These are phyloP conservation scores for Aspergillus sp. DNA, from an alignment of 2,329 filamentous ascomycete genomes.

Conservation along the genomic window DNA sequence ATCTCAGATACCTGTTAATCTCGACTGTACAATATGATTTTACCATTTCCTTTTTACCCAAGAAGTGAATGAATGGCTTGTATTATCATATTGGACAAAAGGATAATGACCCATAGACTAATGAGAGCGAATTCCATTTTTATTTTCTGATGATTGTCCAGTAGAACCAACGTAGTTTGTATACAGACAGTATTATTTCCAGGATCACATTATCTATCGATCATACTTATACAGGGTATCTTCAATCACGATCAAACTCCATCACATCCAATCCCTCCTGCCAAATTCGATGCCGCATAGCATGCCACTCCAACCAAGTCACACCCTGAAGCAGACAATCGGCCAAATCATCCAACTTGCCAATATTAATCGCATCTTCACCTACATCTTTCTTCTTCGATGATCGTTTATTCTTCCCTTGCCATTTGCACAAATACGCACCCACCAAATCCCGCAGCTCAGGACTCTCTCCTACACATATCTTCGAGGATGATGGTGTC, in stretches of 20 bases:
- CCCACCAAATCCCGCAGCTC: conserved; percentile 17
- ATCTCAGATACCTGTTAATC: too few species aligned
- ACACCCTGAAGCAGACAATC: conserved; percentile 75
- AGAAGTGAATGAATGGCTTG: too few species aligned
- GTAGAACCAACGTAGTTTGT: too few species aligned
- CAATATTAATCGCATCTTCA: conserved; percentile 14
- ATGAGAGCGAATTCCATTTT: too few species aligned
- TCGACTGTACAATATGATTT: too few species aligned
- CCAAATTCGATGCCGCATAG: conserved; percentile 23
- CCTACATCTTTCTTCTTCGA: conserved; percentile 1
- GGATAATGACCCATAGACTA: too few species aligned
- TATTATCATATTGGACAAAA: too few species aligned
- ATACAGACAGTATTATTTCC: too few species aligned
- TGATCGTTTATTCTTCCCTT: conserved; percentile 3
- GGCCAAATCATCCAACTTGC: conserved; percentile 77
- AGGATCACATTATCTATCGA: too few species aligned
- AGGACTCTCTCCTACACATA: conserved; percentile 10
- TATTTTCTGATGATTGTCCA: too few species aligned
- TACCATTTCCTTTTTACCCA: too few species aligned
- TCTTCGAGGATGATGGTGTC: background rate
- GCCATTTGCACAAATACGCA: conserved; percentile 27
- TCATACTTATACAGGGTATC: background rate
- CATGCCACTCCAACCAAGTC: conserved; percentile 72
- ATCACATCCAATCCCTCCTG: conserved; percentile 16
- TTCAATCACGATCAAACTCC: conserved; percentile 1